Evolutionary conservation across 2,329 filamentous ascomycete species (phyloP).

Genomic region (Pseudogymnoascus sp.): DNA sequence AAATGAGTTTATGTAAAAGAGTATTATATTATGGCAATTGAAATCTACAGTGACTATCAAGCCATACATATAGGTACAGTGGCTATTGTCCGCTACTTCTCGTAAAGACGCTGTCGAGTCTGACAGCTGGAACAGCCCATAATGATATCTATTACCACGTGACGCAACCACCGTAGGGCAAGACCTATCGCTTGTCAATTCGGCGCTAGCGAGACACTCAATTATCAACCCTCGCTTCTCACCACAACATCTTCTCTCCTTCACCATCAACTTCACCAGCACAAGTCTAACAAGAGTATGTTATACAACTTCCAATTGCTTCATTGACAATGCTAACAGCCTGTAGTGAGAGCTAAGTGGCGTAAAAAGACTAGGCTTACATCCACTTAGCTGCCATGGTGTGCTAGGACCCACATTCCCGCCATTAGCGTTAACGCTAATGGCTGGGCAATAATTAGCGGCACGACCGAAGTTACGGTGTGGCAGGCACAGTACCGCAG

Average conservation of each 20-base stretch:
- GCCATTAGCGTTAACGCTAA: too few species aligned
- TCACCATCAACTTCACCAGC: slow-evolving; percentile 34
- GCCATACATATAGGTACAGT: not conserved
- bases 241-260: slow-evolving; percentile 19
- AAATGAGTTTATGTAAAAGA: not conserved
- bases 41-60: not conserved
- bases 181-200: slow-evolving; percentile 10
- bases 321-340: slow-evolving; percentile 29
- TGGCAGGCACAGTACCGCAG: too few species aligned
- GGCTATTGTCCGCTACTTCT: not conserved
- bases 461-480: too few species aligned
- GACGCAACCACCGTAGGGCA: not conserved
- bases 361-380: too few species aligned
- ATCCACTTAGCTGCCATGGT: too few species aligned
- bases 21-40: not conserved
- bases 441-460: too few species aligned
- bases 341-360: slow-evolving; percentile 88
- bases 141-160: not conserved
- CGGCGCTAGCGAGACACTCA: slow-evolving; percentile 9
- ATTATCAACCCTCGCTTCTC: slow-evolving; percentile 7
- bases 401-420: too few species aligned
- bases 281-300: slow-evolving; percentile 37
- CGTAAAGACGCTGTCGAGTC: not conserved
- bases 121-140: not conserved
- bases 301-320: slow-evolving; percentile 13